Conservation (phyloP, 768 basidiomycete genomes). For the Pulveroboletus sp. region DNA sequence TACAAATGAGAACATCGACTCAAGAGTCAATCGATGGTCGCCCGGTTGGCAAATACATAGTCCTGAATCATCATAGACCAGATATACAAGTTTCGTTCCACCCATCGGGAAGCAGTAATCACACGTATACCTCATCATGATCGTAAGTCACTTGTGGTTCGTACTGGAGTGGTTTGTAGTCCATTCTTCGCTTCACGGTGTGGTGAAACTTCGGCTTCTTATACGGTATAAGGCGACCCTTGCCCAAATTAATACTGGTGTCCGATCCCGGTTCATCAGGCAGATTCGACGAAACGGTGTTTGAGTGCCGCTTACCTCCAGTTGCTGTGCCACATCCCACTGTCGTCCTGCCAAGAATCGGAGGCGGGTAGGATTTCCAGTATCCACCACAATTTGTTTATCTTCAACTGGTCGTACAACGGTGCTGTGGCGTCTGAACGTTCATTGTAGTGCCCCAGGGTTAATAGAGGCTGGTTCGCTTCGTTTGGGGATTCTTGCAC, state of each 20-base stretch:
- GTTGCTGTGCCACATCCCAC: conserved; percentile 50
- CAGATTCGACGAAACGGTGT: neutral
- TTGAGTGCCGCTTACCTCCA: conserved; percentile 49
- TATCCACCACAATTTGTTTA: conserved; percentile 58
- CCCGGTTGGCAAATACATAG: neutral
- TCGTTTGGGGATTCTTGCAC: neutral
- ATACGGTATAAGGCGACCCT: conserved; percentile 48
- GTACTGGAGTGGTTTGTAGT: conserved; percentile 46
- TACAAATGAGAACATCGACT: neutral
- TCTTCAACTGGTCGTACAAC: conserved; percentile 49
- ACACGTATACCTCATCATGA: conserved; percentile 43
- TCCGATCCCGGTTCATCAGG: conserved; percentile 1
- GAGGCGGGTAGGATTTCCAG: conserved; percentile 59
- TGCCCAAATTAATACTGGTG: conserved; percentile 45
- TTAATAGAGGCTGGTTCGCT: neutral
- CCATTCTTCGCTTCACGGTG: conserved; percentile 59
- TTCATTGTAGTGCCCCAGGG: conserved; percentile 8
- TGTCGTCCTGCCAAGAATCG: conserved; percentile 52
- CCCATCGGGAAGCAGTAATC: neutral
- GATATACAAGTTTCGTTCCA: too few species aligned
- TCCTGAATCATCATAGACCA: neutral
- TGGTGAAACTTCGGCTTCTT: conserved; percentile 54
- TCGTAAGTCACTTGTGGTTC: conserved; percentile 53
- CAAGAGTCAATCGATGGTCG: too few species aligned
- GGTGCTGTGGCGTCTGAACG: conserved; percentile 41